These are phyloP conservation scores for Acacia confusa DNA, from an alignment of 306 rosid species.

Conservation along the genomic window DNA sequence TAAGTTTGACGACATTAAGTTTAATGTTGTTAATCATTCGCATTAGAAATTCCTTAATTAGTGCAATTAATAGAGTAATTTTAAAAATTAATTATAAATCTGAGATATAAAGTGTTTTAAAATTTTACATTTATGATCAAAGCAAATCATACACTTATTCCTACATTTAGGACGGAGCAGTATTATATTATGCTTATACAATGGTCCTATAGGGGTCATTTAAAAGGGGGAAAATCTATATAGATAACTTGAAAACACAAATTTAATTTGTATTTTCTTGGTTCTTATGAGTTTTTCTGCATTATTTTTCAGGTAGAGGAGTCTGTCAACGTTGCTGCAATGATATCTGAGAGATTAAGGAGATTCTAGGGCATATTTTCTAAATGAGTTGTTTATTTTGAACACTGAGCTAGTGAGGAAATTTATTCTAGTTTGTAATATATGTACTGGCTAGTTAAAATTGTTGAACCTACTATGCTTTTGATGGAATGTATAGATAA, in stretches of 20 bases:
- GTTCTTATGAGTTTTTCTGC: not conserved
- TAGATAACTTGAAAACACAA: not conserved
- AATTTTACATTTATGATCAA: too few species aligned
- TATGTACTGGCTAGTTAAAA: not conserved
- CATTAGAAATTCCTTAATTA: too few species aligned
- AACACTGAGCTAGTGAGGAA: not conserved
- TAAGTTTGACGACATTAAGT: too few species aligned
- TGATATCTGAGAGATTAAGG: constrained; percentile 52
- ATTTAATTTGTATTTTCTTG: not conserved
- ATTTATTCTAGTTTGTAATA: not conserved
- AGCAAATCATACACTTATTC: too few species aligned
- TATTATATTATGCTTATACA: too few species aligned
- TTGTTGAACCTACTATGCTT: not conserved
- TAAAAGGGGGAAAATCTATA: not conserved
- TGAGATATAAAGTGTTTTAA: too few species aligned
- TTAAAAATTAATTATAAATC: too few species aligned
- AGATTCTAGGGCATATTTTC: constrained; percentile 29
- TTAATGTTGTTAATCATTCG: too few species aligned
- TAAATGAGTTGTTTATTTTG: not conserved
- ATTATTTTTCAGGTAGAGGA: constrained; percentile 45
- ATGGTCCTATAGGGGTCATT: not conserved
- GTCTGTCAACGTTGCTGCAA: constrained; percentile 36
- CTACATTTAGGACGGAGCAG: too few species aligned
- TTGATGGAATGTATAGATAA: not conserved
- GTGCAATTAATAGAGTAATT: too few species aligned